Conservation (phyloP, 805 yeast species). For the Ogataea wickerhamii region DNA sequence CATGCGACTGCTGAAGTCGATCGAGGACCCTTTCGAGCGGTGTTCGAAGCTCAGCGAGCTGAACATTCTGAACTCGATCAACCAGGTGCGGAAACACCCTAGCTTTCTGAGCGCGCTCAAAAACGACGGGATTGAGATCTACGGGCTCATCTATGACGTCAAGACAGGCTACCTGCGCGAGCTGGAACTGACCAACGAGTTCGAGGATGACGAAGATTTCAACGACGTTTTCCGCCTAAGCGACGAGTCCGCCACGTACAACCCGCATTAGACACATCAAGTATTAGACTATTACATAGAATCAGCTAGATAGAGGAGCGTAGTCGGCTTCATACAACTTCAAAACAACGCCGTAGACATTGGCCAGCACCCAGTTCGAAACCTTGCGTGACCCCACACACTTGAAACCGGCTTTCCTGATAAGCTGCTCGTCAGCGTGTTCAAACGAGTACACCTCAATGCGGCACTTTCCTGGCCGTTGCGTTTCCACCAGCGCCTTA, state of each 20-base stretch:
- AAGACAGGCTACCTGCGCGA: slow-evolving; percentile 59
- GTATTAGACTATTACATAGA: not conserved
- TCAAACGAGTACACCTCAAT: slow-evolving; percentile 56
- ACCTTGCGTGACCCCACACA: slow-evolving; percentile 24
- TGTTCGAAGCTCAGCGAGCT: slow-evolving; percentile 68
- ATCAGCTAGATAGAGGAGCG: not conserved
- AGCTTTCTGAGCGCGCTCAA: slow-evolving; percentile 64
- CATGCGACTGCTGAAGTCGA: slow-evolving; percentile 43
- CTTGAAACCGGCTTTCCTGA: slow-evolving; percentile 43
- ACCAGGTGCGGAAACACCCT: slow-evolving; percentile 60
- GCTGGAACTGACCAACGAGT: slow-evolving; percentile 27
- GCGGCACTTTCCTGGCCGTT: slow-evolving; percentile 34
- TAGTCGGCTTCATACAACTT: slow-evolving; percentile 17
- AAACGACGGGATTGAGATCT: slow-evolving; percentile 63
- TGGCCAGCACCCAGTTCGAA: slow-evolving; percentile 10
- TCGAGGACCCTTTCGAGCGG: slow-evolving; percentile 48
- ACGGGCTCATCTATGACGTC: slow-evolving; percentile 84
- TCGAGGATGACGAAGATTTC: slow-evolving; percentile 19
- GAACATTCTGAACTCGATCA: slow-evolving; percentile 70
- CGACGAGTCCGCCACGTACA: slow-evolving; percentile 14
- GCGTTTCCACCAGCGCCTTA: slow-evolving; percentile 38
- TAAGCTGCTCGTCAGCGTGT: slow-evolving; percentile 32
- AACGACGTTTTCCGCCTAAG: slow-evolving; percentile 27
- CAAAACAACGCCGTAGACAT: slow-evolving; percentile 18
- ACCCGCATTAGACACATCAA: slow-evolving; percentile 2